Conservation (phyloP, 2,329 filamentous ascomycete genomes). For the Apiospora marii region DNA sequence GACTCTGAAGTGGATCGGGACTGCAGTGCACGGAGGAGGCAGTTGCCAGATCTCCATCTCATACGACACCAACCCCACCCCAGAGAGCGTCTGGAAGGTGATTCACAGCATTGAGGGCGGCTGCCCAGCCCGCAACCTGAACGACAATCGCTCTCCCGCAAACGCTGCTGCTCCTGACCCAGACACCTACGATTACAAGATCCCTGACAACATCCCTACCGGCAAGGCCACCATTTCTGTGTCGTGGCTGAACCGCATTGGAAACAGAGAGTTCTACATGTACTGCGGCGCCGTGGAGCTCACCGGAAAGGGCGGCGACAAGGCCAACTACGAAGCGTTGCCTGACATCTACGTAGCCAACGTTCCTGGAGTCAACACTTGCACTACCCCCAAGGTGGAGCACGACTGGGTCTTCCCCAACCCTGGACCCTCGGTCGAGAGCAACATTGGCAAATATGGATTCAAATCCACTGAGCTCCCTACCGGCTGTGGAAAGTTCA, state of each 20-base stretch:
- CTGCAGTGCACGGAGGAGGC: slow-evolving; percentile 86
- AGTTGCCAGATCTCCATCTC: slow-evolving; percentile 91
- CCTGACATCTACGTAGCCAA: slow-evolving; percentile 82
- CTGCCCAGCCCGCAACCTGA: slow-evolving; percentile 70
- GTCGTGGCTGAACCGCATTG: slow-evolving; percentile 94
- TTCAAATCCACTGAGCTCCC: too few species aligned
- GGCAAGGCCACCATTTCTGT: slow-evolving; percentile 86
- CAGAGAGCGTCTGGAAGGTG: slow-evolving; percentile 80
- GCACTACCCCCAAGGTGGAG: too few species aligned
- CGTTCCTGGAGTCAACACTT: slow-evolving; percentile 58
- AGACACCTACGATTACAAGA: slow-evolving; percentile 70
- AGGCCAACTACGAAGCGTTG: slow-evolving; percentile 65
- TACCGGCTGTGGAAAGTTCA: not conserved
- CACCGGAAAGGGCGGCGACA: slow-evolving; percentile 56
- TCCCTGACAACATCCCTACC: slow-evolving; percentile 74
- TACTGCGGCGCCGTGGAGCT: slow-evolving; percentile 85
- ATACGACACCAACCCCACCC: slow-evolving; percentile 74
- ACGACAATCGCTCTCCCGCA: slow-evolving; percentile 64
- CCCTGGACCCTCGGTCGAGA: slow-evolving; percentile 66
- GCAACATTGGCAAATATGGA: slow-evolving; percentile 46
- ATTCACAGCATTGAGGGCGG: slow-evolving; percentile 89
- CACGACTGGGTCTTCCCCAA: too few species aligned
- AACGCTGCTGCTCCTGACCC: slow-evolving; percentile 54
- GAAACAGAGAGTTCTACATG: slow-evolving; percentile 98
- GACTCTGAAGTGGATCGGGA: slow-evolving; percentile 71